A percentile compares a stretch with the other conserved stretches of the same genome.
These are phyloP conservation scores for Oidium heveae DNA, from an alignment of 2,329 filamentous ascomycete species.

Conservation along the genomic window DNA sequence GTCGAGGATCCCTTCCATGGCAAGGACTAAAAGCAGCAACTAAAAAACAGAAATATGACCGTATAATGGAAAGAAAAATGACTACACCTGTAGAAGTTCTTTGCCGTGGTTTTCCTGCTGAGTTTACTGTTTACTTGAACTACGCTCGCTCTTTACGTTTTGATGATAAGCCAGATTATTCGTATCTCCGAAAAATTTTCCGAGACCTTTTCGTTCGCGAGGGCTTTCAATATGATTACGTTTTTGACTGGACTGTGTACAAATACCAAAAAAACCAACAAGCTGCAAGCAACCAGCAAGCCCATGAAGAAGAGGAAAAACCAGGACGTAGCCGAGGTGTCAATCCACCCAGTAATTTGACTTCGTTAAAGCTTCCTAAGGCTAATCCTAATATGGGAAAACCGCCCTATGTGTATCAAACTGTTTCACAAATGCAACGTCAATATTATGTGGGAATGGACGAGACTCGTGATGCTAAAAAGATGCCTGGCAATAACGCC, in stretches of 20 bases:
- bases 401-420: no score
- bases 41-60: conserved; percentile 99
- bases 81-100: conserved; percentile 95
- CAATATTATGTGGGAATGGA: no score
- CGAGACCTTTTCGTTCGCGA: conserved; percentile 95
- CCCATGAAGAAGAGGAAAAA: conserved; percentile 50
- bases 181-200: conserved; percentile 99
- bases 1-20: conserved; percentile 94
- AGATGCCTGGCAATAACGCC: no score
- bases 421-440: no score
- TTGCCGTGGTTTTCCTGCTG: conserved; percentile 96
- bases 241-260: conserved; percentile 99
- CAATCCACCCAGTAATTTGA: neutral
- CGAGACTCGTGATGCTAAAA: no score
- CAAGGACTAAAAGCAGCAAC: conserved; percentile 95
- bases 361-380: no score
- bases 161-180: conserved; percentile 99
- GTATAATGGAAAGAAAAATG: conserved; percentile 99
- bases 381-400: no score
- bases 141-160: conserved; percentile 97
- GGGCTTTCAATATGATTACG: conserved; percentile 98
- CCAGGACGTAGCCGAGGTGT: conserved; percentile 32
- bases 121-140: conserved; percentile 98
- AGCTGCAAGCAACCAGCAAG: conserved; percentile 44
- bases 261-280: conserved; percentile 99